Base-by-base conservation (phyloP, 1,284 basidiomycete genomes). In the Apiotrichum porosum region DNA sequence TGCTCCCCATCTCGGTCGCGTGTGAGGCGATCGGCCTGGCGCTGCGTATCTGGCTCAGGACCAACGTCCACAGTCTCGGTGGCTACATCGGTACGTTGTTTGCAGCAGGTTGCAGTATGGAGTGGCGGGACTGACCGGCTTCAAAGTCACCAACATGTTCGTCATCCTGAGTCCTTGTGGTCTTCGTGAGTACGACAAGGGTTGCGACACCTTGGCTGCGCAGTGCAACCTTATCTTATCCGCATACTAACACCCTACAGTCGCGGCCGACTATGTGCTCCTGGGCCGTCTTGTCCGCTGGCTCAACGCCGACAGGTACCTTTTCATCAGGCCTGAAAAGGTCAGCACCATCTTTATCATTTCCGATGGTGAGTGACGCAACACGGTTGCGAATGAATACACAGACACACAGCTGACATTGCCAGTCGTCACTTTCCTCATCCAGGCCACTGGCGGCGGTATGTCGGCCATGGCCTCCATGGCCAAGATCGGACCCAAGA, bases 231-330 rank as follows among this genome's bases (percentile, higher is more conserved):
- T n/a, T n/a, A n/a, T n/a, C n/a, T n/a, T n/a, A n/a, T n/a, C n/a
- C n/a, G n/a, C n/a, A n/a, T n/a, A n/a, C 37, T 43, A 10, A 49
- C 40, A 8, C 14, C 22, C 26, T 28, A 6, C 26, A 28, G 26
- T 55, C 79, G 74, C 84, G 4, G 79, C 83, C 24, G 78, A 82
- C 62, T 86, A 86, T 58, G 74, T 85, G 44, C 74, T 86, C 19
- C 76, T 86, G 8, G 83, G 83, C 5, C 79, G 80, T 17, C 66
- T 87, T 9, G 80, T 81, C 9, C 71, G 71, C 24, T 75, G 79
- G 62, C 68, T 85, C 6, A 62, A 75, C 36, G 77, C 76, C 40
- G 76, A 78, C 49, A 56, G 77, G 30, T 77, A 60, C 46, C 52
- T 71, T 3, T 60, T 65, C 47, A 47, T 70, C 28, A 33, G 37